Evolutionary conservation across 805 yeast species (phyloP).

Genomic region (Candida cerambycidarum): DNA sequence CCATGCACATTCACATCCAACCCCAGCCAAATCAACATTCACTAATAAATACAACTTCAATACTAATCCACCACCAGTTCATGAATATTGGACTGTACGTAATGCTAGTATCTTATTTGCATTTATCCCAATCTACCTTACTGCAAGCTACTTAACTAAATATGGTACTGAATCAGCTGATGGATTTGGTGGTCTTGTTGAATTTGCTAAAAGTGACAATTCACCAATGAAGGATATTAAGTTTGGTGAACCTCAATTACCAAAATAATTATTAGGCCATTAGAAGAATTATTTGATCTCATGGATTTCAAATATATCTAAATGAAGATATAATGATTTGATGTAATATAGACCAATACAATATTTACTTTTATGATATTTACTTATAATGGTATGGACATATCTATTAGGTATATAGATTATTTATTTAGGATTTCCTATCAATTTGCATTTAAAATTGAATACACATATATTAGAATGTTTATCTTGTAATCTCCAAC

Average conservation of each 20-base stretch:
- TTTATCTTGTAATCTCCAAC: too few relatives aligned
- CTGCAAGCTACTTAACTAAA: conserved; percentile 35
- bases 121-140: conserved; percentile 36
- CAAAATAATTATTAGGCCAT: not conserved
- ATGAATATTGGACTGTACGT: conserved; percentile 43
- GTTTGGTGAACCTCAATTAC: conserved; percentile 38
- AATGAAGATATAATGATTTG: not conserved
- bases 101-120: conserved; percentile 38
- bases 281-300: too few relatives aligned
- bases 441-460: conserved; percentile 1
- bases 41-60: conserved; percentile 43
- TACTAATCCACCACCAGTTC: conserved; percentile 45
- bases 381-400: too few relatives aligned
- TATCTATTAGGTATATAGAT: not conserved
- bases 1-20: conserved; percentile 15
- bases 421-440: conserved; percentile 1
- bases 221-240: conserved; percentile 38
- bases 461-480: not conserved
- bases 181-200: conserved; percentile 32
- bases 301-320: too few relatives aligned
- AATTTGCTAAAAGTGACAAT: conserved; percentile 36
- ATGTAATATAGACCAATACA: not conserved
- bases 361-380: not conserved
- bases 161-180: conserved; percentile 23
- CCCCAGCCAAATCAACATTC: conserved; percentile 29